Evolutionary conservation across 2,329 filamentous ascomycete species (phyloP).

Genomic region (Neofusicoccum laricinum): DNA sequence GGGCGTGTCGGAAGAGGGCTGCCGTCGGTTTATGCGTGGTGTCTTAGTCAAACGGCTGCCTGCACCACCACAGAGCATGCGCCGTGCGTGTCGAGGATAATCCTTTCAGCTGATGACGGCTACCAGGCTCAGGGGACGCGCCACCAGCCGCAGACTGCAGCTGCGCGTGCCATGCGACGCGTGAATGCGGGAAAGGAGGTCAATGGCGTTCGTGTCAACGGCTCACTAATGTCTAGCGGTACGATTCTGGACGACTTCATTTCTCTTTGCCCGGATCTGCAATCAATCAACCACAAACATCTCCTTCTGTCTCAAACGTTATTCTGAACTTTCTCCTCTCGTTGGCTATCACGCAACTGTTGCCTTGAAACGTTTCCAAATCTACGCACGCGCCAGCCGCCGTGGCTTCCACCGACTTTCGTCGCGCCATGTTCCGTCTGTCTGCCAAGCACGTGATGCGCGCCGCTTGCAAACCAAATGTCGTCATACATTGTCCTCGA

Average conservation of each 20-base stretch:
- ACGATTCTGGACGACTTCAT: background rate
- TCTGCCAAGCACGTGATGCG: slow-evolving; percentile 5
- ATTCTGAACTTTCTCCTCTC: background rate
- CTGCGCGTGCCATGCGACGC: background rate
- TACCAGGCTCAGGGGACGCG: background rate
- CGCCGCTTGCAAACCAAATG: background rate
- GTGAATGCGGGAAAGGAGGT: background rate
- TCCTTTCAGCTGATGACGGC: background rate
- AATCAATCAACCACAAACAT: background rate
- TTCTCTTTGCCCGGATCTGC: background rate
- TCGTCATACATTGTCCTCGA: slow-evolving; percentile 10
- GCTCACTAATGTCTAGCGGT: slow-evolving; percentile 1
- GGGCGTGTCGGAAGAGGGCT: background rate
- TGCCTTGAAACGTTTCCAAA: background rate
- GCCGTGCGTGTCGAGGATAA: background rate
- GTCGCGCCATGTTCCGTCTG: background rate
- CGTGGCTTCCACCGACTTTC: background rate
- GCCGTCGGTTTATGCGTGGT: background rate
- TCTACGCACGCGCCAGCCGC: background rate
- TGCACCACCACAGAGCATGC: background rate
- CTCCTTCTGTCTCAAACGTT: background rate
- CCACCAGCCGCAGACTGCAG: background rate
- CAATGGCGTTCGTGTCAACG: background rate
- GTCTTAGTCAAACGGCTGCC: slow-evolving; percentile 9
- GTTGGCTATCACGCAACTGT: background rate